These are phyloP conservation scores for Choiromyces venosus DNA, from an alignment of 495 filamentous ascomycete genomes.

Conservation along the genomic window DNA sequence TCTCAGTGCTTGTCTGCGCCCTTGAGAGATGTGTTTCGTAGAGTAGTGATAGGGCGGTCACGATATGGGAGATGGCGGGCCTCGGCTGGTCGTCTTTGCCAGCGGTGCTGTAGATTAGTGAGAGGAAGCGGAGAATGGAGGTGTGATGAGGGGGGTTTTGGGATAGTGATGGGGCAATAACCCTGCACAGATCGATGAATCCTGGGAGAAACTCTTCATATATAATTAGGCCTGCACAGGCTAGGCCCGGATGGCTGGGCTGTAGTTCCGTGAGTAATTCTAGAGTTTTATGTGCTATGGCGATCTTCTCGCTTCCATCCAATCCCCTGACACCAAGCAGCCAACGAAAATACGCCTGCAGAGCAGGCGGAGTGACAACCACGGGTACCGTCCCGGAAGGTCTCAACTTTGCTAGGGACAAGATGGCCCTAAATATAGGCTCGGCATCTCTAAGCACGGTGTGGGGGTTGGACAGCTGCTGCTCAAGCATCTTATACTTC, in stretches of 20 bases:
- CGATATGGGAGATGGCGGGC: not conserved
- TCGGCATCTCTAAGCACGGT: not conserved
- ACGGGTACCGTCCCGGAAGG: not conserved
- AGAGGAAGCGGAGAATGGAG: not conserved
- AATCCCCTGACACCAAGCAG: not conserved
- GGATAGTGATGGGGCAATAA: not conserved
- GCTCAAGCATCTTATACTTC: not conserved
- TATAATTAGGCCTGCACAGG: not conserved
- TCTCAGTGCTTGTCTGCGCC: not conserved
- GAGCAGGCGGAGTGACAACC: not conserved
- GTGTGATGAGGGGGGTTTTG: not conserved
- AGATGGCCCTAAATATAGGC: not conserved
- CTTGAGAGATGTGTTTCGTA: not conserved
- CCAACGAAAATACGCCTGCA: not conserved
- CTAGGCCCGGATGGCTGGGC: not conserved
- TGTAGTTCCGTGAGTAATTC: not conserved
- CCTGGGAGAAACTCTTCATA: not conserved
- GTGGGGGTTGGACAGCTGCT: not conserved
- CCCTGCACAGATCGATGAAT: not conserved
- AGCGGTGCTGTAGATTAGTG: not conserved
- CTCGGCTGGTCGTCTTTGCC: constrained; percentile 3
- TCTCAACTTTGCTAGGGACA: not conserved
- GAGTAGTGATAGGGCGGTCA: not conserved
- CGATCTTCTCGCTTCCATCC: not conserved
- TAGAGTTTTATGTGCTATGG: not conserved